Base-by-base conservation (phyloP, 495 filamentous ascomycete genomes). In the Neurospora tetrasperma region DNA sequence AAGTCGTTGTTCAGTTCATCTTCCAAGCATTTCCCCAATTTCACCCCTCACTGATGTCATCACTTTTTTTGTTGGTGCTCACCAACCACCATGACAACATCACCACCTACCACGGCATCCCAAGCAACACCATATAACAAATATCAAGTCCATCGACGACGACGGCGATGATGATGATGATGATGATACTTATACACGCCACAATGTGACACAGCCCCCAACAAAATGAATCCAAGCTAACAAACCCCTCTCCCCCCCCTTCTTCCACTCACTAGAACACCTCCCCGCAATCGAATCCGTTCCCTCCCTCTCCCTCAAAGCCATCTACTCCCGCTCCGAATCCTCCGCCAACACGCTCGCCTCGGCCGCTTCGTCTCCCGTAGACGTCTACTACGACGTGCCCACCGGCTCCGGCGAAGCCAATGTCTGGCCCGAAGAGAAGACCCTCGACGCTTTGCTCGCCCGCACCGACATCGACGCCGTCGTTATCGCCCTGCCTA, bases 401-500 rank as follows among this genome's bases (percentile, higher is more conserved):
- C 93, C 79, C 79, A 81, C 6, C 82, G 84, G 9, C 54, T 78
- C 5, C 83, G 85, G 27, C 73, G 54, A 66, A 66, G 27, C 54
- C 54, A 38, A 38, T 14, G 27, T 66, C 23, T 0, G 23, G 23
- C 23, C 23, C 23, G 23, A 23, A 14, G 27, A 66, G 6, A 83
- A 85, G 69, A 76, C 77, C 1, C 90, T 90, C 70, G 81, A 83
- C 38, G 90, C 88, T 74, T 82, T 96, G 1, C 87, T 94, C 35
- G 77, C 81, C 38, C 85, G 92, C 18, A 72, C 78, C 46, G 93
- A 96, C 80, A 87, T 94, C 71, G 77, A 83, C 4, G 90, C 89
- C 54, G 88, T 94, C 11, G 87, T 92, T 72, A 86, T 96, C 72
- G 90, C 85, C 81, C 86, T 92, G 7, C 90, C 90, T 14, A 91